Conservation (phyloP, 768 basidiomycete genomes). For the Leccinum fibrillosum region DNA sequence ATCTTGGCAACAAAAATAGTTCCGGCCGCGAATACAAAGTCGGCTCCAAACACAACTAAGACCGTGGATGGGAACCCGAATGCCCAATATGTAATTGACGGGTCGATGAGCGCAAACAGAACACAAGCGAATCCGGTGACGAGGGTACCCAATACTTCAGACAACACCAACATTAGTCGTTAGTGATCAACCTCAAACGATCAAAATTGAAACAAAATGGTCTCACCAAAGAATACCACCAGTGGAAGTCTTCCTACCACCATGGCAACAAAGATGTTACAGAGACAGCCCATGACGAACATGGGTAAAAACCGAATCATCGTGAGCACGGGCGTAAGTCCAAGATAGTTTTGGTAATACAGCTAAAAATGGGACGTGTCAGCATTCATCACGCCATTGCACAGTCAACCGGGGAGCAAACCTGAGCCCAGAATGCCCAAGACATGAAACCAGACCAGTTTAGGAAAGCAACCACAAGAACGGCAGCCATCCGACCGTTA, state of each 20-base stretch:
- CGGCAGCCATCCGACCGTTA: conserved; percentile 56
- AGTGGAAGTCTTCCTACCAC: conserved; percentile 55
- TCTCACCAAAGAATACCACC: conserved; percentile 53
- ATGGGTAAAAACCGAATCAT: conserved; percentile 71
- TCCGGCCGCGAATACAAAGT: conserved; percentile 72
- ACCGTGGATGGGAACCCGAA: conserved; percentile 69
- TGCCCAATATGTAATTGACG: conserved; percentile 64
- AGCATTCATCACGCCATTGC: background rate
- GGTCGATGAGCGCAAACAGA: conserved; percentile 65
- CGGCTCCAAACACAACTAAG: conserved; percentile 68
- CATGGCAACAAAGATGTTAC: conserved; percentile 63
- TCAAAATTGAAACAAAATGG: background rate
- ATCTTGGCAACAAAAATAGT: conserved; percentile 74
- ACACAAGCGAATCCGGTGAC: conserved; percentile 57
- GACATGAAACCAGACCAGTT: conserved; percentile 57
- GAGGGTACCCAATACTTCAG: conserved; percentile 49
- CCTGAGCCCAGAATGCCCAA: conserved; percentile 53
- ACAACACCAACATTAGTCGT: background rate
- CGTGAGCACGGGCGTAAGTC: conserved; percentile 52
- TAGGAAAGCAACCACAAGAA: conserved; percentile 61
- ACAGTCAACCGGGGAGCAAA: conserved; percentile 10
- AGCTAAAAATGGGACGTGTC: conserved; percentile 36
- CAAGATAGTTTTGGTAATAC: conserved; percentile 67
- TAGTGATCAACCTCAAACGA: background rate
- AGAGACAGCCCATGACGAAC: conserved; percentile 60